Evolutionary conservation across 2,329 filamentous ascomycete species (phyloP), one percentile per base, ranked within the genome.

Genomic region (Penicillium sp.): DNA sequence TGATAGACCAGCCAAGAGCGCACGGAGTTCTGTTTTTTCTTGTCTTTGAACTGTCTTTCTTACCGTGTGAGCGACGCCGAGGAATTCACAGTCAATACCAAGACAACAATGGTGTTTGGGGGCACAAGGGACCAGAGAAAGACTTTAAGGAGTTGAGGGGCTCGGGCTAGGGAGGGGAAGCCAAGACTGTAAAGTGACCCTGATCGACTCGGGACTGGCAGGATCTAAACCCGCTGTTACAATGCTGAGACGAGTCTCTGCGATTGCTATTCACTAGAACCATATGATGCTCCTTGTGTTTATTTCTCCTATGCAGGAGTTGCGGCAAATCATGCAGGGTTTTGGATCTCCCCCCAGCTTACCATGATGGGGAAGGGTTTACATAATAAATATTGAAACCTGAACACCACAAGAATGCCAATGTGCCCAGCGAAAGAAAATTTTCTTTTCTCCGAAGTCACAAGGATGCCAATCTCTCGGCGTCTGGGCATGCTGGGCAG

Each of bases 311-410:
- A 39, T 19, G 35, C n/a, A 39, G 37, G 19, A 42, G 19, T 42
- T 10, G 35, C 35, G n/a, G 35, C 35, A 19, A 39, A 21, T 23
- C 19, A 3, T 42, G 39, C 19, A 42, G 39, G 19, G 39, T 7
- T 13, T 23, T 1, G 14, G 39, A 42, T 23, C 39, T 42, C 13
- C 39, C 10, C 10, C 4, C 11, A 50, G 47, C 16, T 37, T 50
- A 50, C 44, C n/a, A 35, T 23, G 35, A 39, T 50, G 42, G 46
- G 53, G 50, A 26, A 21, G 5, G 14, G 37, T 35, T 61, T 64
- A 64, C 58, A 51, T 64, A 59, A 63, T 48, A 49, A 42, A 55
- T 62, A 63, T 62, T 62, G 50, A 44, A 55, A 33, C 13, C 16
- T 44, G 42, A 44, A 43, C 23, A n/a, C 29, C 26, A n/a, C 8